These are phyloP conservation scores for Climacium dendroides DNA, from an alignment of 225 moss, liverwort and hornwort species.

Conservation along the genomic window DNA sequence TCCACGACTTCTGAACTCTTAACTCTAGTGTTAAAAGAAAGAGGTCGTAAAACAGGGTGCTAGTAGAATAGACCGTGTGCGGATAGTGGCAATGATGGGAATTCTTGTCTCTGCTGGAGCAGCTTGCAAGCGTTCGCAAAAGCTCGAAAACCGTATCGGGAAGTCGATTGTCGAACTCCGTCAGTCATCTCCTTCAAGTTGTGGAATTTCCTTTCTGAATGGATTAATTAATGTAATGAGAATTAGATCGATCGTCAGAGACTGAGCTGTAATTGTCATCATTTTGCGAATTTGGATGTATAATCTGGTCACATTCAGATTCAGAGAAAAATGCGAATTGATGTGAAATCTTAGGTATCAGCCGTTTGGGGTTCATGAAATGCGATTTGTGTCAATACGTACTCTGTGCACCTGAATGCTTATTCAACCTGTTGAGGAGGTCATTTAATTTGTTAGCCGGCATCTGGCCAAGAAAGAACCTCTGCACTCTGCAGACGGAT, in stretches of 20 bases:
- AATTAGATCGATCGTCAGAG: background rate
- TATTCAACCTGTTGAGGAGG: background rate
- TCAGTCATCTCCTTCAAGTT: background rate
- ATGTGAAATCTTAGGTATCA: background rate
- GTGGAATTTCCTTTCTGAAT: background rate
- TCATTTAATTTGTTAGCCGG: background rate
- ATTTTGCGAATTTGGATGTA: background rate
- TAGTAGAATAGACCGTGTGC: background rate
- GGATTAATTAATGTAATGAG: background rate
- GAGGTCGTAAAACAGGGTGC: background rate
- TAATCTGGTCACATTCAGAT: background rate
- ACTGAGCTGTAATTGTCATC: background rate
- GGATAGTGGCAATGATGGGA: background rate
- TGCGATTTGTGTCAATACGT: background rate
- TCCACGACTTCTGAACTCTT: background rate
- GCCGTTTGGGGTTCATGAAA: background rate
- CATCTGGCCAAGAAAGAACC: background rate
- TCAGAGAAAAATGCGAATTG: background rate
- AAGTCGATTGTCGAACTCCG: background rate
- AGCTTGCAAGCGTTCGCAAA: background rate
- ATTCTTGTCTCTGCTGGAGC: too few species aligned
- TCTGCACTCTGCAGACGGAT: background rate
- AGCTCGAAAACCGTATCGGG: background rate
- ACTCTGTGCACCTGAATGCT: background rate
- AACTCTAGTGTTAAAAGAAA: background rate